A percentile compares a stretch with the other conserved stretches of the same genome.
These are phyloP conservation scores for Leucosporidium yakuticum DNA, from an alignment of 768 basidiomycete species.

Conservation along the genomic window DNA sequence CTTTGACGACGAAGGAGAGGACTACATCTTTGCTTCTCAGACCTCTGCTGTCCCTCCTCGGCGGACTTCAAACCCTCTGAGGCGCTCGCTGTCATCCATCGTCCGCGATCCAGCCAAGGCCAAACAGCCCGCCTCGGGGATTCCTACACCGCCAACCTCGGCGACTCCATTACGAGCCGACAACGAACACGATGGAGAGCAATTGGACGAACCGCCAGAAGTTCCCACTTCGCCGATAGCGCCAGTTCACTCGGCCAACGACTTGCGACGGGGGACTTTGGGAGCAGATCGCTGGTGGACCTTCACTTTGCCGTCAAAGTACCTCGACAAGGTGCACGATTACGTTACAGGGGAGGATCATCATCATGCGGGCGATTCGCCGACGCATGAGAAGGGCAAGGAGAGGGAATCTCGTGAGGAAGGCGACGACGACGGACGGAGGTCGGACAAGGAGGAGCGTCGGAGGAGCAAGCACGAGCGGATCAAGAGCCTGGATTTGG, in stretches of 20 bases:
- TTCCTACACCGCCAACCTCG: too few relatives aligned
- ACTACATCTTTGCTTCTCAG: too few relatives aligned
- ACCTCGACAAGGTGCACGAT: slow-evolving; percentile 30
- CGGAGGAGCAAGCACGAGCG: slow-evolving; percentile 8
- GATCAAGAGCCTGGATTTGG: slow-evolving; percentile 10
- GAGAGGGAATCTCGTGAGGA: slow-evolving; percentile 5
- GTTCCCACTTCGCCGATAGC: background rate
- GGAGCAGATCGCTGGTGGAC: slow-evolving; percentile 34
- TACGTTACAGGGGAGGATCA: slow-evolving; percentile 8
- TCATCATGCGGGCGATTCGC: background rate
- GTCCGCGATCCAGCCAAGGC: too few relatives aligned
- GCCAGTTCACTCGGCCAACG: background rate
- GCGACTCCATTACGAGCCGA: too few relatives aligned
- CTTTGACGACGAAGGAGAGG: too few relatives aligned
- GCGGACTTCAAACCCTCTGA: too few relatives aligned
- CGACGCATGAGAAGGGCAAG: slow-evolving; percentile 27
- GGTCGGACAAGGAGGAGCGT: background rate
- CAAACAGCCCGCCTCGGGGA: too few relatives aligned
- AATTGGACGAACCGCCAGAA: too few relatives aligned
- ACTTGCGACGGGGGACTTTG: background rate
- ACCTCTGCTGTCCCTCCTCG: too few relatives aligned
- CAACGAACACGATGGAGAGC: too few relatives aligned
- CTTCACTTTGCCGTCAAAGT: slow-evolving; percentile 33
- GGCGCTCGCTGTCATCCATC: too few relatives aligned
- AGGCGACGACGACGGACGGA: slow-evolving; percentile 5